phyloP scores from a whole-genome alignment of 139 green algal species.

The Picochlorum costavermella region DNA sequence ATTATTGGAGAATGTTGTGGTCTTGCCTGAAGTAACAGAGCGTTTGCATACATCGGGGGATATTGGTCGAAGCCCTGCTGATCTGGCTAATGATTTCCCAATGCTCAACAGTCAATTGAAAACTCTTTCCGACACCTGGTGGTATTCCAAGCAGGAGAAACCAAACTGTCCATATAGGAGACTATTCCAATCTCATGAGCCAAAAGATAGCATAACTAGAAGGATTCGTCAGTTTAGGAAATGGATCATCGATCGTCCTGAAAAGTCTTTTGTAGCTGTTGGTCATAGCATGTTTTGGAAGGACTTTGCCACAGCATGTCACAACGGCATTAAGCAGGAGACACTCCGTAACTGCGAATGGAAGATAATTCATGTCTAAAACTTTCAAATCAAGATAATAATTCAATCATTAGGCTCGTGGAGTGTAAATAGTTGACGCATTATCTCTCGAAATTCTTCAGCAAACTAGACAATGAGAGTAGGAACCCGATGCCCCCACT shows the following conservation, averaged over 20 bases:
- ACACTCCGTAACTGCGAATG: conserved; percentile 59
- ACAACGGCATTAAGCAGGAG: conserved; percentile 12
- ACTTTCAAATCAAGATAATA: too few relatives aligned
- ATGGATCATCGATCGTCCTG: conserved; percentile 44
- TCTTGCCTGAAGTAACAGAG: conserved; percentile 30
- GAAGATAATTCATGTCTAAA: conserved; percentile 20
- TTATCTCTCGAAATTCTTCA: too few relatives aligned
- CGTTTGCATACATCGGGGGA: conserved; percentile 54
- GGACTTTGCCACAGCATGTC: conserved; percentile 30
- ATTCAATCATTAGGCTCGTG: too few relatives aligned
- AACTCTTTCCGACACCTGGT: conserved; percentile 54
- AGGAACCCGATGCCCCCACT: too few relatives aligned
- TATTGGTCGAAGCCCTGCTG: conserved; percentile 38
- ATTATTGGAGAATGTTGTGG: conserved; percentile 12
- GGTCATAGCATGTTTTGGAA: conserved; percentile 59
- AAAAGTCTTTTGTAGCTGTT: conserved; percentile 55
- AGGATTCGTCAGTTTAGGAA: conserved; percentile 43
- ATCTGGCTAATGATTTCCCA: conserved; percentile 36
- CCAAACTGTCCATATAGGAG: conserved; percentile 41
- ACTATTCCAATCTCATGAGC: conserved; percentile 31
- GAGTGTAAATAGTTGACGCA: too few relatives aligned
- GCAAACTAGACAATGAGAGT: too few relatives aligned
- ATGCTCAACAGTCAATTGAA: conserved; percentile 24
- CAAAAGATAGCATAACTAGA: conserved; percentile 30
- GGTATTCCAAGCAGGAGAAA: conserved; percentile 30